phyloP scores from a whole-genome alignment of 108 stramenopile genomes.

The Cylindrotheca closterium region DNA sequence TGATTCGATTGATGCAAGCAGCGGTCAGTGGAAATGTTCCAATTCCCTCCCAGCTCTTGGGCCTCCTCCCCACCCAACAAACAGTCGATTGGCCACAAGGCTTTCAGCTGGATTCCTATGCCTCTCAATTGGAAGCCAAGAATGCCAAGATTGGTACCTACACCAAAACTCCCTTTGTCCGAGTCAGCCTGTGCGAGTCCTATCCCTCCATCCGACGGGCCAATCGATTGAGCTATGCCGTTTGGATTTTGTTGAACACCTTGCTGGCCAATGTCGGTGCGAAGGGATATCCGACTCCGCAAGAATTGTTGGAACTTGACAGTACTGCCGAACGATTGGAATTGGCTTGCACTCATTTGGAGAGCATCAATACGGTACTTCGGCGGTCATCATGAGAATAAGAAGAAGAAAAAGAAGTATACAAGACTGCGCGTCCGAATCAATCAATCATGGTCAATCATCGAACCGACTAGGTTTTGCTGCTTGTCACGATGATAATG shows the following conservation, averaged over 20 bases:
- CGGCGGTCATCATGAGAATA: too few relatives aligned
- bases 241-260: constrained; percentile 9
- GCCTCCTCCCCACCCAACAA: constrained; percentile 6
- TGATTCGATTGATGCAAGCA: constrained; percentile 8
- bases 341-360: neutral
- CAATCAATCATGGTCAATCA: too few relatives aligned
- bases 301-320: neutral
- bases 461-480: too few relatives aligned
- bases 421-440: too few relatives aligned
- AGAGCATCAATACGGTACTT: neutral
- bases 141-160: constrained; percentile 16
- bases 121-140: neutral
- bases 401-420: too few relatives aligned
- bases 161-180: constrained; percentile 22
- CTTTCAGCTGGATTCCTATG: constrained; percentile 10
- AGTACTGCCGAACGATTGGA: neutral
- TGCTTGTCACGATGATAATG: too few relatives aligned
- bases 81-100: constrained; percentile 2
- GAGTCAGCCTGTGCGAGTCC: neutral
- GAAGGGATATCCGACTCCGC: neutral
- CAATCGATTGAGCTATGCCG: constrained; percentile 13
- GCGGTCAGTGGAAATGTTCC: neutral
- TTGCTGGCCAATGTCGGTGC: neutral
- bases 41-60: constrained; percentile 17
- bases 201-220: constrained; percentile 18